Evolutionary conservation across 139 green algal species (phyloP), one percentile per base, ranked within the genome.

Genomic region (Axilococcus clingmanii): DNA sequence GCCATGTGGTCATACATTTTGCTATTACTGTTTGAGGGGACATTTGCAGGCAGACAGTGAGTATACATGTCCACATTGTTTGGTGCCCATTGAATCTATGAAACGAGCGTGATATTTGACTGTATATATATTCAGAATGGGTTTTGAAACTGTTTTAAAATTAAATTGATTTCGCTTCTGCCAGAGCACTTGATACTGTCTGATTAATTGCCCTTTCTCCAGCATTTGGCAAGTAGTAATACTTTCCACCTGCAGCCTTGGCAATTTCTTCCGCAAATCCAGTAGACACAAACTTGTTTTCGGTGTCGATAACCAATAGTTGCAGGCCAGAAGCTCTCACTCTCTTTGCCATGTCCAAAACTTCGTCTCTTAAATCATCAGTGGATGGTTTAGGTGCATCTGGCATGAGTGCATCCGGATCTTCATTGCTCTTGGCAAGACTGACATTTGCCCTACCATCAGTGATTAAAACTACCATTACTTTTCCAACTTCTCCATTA

Each of bases 251-350:
- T 1, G 67, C 70, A 25, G 75, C 73, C 58, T 89, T 88, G 29
- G 92, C 75, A 55, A 99, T 96, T 65, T 99, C 88, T 72, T 98
- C 85, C 5, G 92, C 88, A 76, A 98, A 97, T 19, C 92, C 88
- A 11, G 92, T 98, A n/a, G 78, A 93, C 31, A 99, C 92, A 76
- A 99, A 99, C 75, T 96, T 95, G 50, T 73, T 73, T 55, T 72
- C 63, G 45, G 40, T 98, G 78, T 99, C 92, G 47, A 99, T 99
- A 31, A 99, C 91, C 44, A 99, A 75, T 66, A 97, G 65, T 53
- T 94, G 75, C 56, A 97, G 68, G 52, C 81, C 80, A 3, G 75
- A 69, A 8, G 48, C 41, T 9, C 11, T 17, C 43, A 66, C 24
- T 33, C 85, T 88, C 67, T 83, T 89, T 31, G 93, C 79, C 82